Percentiles rank a stretch among this genome's conserved stretches.
These are phyloP conservation scores for Phaeosphaeria sp. DNA, from an alignment of 2,329 filamentous ascomycete genomes.

Conservation along the genomic window DNA sequence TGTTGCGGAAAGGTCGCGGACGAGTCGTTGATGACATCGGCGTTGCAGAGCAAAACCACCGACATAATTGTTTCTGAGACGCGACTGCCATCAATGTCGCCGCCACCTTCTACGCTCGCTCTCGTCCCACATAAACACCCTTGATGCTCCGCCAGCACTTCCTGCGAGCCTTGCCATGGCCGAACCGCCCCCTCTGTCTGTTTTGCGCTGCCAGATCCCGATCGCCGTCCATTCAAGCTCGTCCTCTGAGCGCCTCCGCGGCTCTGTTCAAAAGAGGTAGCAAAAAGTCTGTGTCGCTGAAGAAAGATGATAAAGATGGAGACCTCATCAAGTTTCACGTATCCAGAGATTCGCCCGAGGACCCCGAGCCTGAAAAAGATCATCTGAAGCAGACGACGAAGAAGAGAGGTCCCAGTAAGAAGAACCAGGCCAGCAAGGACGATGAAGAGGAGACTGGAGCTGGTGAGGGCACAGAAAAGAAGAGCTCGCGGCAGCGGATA, in stretches of 20 bases:
- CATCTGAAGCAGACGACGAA: neutral
- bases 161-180: conserved; percentile 26
- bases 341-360: neutral
- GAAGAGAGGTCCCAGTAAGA: neutral
- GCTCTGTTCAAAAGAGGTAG: neutral
- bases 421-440: neutral
- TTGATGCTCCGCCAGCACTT: conserved; percentile 37
- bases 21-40: neutral
- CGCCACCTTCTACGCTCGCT: conserved; percentile 6
- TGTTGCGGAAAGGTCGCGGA: neutral
- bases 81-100: conserved; percentile 1
- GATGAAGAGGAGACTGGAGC: neutral
- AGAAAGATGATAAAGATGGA: neutral
- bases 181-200: conserved; percentile 22
- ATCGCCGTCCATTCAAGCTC: conserved; percentile 9
- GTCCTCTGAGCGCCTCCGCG: conserved; percentile 24
- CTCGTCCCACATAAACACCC: neutral
- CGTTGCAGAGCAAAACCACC: conserved; percentile 11
- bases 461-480: neutral
- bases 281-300: neutral
- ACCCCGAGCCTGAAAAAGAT: too few relatives aligned
- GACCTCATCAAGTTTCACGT: neutral
- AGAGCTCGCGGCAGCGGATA: neutral
- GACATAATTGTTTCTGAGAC: conserved; percentile 14
- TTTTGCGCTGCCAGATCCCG: conserved; percentile 25